phyloP scores from a whole-genome alignment of 192 early-diverging fungal genomes.

The Linnemannia zychae region DNA sequence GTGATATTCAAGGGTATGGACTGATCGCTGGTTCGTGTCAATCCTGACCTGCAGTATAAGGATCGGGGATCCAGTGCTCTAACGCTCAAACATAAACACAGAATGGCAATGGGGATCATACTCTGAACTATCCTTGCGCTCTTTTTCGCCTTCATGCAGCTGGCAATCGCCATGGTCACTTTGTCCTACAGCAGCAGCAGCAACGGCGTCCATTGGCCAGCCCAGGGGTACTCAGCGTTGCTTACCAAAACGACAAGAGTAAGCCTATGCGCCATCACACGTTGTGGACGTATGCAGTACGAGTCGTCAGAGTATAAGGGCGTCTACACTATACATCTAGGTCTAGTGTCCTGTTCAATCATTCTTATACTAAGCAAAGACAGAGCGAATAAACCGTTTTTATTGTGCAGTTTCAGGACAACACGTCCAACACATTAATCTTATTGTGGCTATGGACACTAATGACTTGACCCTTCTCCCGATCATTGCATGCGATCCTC shows the following conservation, averaged over 20 bases:
- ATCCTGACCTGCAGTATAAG: too few relatives aligned
- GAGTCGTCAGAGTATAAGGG: background rate
- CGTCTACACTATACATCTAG: background rate
- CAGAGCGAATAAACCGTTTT: background rate
- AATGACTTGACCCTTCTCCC: background rate
- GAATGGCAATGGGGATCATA: too few relatives aligned
- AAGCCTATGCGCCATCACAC: background rate
- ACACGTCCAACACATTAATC: slow-evolving; percentile 1
- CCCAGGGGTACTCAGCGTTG: background rate
- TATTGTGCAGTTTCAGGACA: background rate
- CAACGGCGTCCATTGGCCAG: background rate
- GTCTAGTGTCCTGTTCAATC: background rate
- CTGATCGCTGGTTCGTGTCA: too few relatives aligned
- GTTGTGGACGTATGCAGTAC: background rate
- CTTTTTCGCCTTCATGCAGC: background rate
- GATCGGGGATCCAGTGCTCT: too few relatives aligned
- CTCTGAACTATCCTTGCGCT: too few relatives aligned
- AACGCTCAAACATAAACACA: too few relatives aligned
- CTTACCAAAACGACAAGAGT: background rate
- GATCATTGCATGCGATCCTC: background rate
- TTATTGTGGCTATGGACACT: background rate
- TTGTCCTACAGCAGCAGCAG: too few relatives aligned
- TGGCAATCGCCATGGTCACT: background rate
- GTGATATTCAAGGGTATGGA: too few relatives aligned
- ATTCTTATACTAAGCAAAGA: background rate